Conservation (phyloP, 2,329 filamentous ascomycete species). For the Colletotrichum orchidophilum region DNA sequence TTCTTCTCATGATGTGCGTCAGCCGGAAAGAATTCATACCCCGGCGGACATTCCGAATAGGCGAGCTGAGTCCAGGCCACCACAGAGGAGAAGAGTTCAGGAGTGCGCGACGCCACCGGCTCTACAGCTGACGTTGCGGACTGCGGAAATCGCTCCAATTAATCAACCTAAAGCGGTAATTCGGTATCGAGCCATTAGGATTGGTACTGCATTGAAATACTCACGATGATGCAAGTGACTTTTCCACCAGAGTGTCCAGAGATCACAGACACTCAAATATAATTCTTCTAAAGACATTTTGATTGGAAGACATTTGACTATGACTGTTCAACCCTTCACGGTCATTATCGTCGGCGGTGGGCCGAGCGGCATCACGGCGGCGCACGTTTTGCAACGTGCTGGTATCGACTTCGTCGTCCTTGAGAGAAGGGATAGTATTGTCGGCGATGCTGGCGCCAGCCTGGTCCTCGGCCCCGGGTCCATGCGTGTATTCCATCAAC, state of each 20-base stretch:
- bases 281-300: neutral
- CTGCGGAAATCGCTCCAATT: neutral
- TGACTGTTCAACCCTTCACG: slow-evolving; percentile 40
- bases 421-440: slow-evolving; percentile 39
- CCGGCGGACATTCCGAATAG: neutral
- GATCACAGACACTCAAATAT: neutral
- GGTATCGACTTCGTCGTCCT: slow-evolving; percentile 47
- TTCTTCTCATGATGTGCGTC: neutral
- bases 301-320: slow-evolving; percentile 25
- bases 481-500: slow-evolving; percentile 43
- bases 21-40: neutral
- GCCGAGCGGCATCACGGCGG: slow-evolving; percentile 41
- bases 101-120: neutral
- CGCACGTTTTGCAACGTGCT: slow-evolving; percentile 41
- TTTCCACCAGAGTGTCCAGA: neutral
- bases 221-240: neutral
- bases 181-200: neutral
- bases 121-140: neutral
- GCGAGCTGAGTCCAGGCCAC: neutral
- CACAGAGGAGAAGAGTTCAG: neutral
- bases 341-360: slow-evolving; percentile 46
- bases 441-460: slow-evolving; percentile 40
- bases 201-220: neutral
- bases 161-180: neutral
- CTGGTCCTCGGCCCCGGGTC: slow-evolving; percentile 40